Conservation (phyloP, 2,329 filamentous ascomycete species). For the Aspergillus puulaauensis region DNA sequence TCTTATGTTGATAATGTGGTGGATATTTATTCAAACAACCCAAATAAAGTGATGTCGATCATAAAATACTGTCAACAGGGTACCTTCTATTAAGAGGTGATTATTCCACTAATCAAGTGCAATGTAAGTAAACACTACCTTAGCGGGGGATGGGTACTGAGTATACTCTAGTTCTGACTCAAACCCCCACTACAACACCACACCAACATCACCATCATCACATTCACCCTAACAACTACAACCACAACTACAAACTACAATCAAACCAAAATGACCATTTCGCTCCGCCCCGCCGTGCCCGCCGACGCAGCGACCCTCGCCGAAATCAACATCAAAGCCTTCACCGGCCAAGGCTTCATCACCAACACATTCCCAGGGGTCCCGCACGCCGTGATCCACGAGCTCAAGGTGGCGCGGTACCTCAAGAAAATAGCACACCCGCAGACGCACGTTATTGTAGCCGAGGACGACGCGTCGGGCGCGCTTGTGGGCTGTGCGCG, state of each 20-base stretch:
- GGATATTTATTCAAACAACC: too few relatives aligned
- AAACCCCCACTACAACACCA: too few relatives aligned
- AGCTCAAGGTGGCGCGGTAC: conserved; percentile 39
- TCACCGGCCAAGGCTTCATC: conserved; percentile 41
- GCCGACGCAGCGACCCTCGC: conserved; percentile 44
- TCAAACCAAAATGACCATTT: conserved; percentile 4
- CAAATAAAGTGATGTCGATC: too few relatives aligned
- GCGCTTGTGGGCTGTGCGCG: conserved; percentile 49
- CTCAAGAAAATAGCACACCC: conserved; percentile 44
- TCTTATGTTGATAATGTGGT: too few relatives aligned
- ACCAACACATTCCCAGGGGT: conserved; percentile 24
- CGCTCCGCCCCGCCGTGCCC: conserved; percentile 41
- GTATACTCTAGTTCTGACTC: too few relatives aligned
- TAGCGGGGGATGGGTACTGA: too few relatives aligned
- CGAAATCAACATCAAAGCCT: conserved; percentile 49
- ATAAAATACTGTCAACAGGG: too few relatives aligned
- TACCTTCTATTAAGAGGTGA: too few relatives aligned
- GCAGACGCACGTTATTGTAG: conserved; percentile 40
- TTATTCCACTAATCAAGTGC: too few relatives aligned
- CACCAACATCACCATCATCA: background rate
- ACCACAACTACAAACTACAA: background rate
- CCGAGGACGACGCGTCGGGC: conserved; percentile 32
- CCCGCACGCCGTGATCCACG: conserved; percentile 19
- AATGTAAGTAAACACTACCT: too few relatives aligned
- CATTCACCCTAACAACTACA: background rate